phyloP scores from a whole-genome alignment of 2,329 filamentous ascomycete genomes.

The Blastomyces parvus region DNA sequence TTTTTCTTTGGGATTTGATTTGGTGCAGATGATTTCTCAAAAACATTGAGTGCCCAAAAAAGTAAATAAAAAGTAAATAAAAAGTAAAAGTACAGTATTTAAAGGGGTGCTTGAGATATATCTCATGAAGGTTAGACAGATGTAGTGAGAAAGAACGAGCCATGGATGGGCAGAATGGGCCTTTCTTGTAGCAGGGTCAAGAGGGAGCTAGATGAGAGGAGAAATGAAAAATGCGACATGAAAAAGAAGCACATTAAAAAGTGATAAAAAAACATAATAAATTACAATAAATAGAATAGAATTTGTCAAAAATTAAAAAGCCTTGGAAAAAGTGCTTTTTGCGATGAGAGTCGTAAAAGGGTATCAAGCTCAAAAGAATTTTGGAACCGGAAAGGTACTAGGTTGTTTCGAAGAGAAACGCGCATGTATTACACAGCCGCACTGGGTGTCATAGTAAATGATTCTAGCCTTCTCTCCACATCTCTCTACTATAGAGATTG shows the following conservation, averaged over 20 bases:
- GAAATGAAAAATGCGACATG: neutral
- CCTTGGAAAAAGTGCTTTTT: neutral
- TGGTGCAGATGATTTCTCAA: neutral
- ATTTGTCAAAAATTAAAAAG: slow-evolving; percentile 1
- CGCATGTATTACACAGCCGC: neutral
- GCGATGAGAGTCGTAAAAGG: slow-evolving; percentile 8
- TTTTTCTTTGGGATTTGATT: neutral
- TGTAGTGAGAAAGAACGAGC: neutral
- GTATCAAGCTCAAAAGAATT: slow-evolving; percentile 9
- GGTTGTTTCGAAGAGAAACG: neutral
- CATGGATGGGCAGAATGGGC: neutral
- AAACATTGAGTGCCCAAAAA: neutral
- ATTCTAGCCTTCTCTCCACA: too few species aligned
- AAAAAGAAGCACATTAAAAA: neutral
- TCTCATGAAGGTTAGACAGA: neutral
- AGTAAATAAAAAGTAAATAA: neutral
- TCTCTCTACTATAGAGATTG: neutral
- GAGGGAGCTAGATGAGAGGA: neutral
- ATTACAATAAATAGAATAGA: slow-evolving; percentile 3
- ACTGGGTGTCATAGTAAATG: neutral
- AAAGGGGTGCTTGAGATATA: neutral
- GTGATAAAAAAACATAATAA: neutral
- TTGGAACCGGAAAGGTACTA: slow-evolving; percentile 3
- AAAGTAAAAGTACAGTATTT: neutral
- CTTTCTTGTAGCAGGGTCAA: neutral